Conservation (phyloP, 208 protist genomes). For the Crithidia fasciculata region DNA sequence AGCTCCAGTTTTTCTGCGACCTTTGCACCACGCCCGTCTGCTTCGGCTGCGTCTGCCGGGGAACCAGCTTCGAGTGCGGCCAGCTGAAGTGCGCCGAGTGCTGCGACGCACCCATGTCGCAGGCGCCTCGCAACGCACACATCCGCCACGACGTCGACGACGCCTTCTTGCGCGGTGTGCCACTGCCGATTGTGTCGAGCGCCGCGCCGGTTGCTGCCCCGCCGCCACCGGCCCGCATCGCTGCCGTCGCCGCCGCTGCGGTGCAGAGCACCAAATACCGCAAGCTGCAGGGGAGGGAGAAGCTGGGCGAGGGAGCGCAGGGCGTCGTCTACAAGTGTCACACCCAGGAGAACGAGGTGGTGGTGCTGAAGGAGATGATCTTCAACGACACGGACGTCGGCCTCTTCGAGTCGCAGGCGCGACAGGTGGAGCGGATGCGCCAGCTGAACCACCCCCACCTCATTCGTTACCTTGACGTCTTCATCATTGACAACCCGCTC, state of each 20-base stretch:
- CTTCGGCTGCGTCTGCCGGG: constrained; percentile 43
- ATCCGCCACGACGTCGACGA: constrained; percentile 26
- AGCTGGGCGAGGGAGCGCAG: constrained; percentile 82
- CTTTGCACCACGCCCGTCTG: constrained; percentile 68
- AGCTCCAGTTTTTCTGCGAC: constrained; percentile 64
- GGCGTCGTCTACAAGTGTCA: constrained; percentile 81
- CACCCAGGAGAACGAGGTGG: constrained; percentile 70
- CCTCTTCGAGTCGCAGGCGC: constrained; percentile 51
- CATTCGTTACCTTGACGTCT: constrained; percentile 85
- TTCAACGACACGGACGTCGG: constrained; percentile 49
- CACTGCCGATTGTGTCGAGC: constrained; percentile 26
- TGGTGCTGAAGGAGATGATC: constrained; percentile 84
- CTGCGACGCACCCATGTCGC: constrained; percentile 52
- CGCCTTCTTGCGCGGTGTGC: constrained; percentile 21
- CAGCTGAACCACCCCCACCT: constrained; percentile 79
- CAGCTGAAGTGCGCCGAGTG: constrained; percentile 71
- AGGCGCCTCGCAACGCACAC: constrained; percentile 22
- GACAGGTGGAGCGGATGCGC: constrained; percentile 73
- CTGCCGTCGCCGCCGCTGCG: constrained; percentile 11
- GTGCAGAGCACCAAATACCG: constrained; percentile 51
- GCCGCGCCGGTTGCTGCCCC: constrained; percentile 1
- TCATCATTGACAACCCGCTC: constrained; percentile 46
- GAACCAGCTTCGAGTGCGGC: constrained; percentile 71
- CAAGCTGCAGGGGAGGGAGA: constrained; percentile 39
- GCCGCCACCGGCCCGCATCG: constrained; percentile 19